Conservation (phyloP, 2,329 filamentous ascomycete genomes). For the Lachnellula occidentalis region DNA sequence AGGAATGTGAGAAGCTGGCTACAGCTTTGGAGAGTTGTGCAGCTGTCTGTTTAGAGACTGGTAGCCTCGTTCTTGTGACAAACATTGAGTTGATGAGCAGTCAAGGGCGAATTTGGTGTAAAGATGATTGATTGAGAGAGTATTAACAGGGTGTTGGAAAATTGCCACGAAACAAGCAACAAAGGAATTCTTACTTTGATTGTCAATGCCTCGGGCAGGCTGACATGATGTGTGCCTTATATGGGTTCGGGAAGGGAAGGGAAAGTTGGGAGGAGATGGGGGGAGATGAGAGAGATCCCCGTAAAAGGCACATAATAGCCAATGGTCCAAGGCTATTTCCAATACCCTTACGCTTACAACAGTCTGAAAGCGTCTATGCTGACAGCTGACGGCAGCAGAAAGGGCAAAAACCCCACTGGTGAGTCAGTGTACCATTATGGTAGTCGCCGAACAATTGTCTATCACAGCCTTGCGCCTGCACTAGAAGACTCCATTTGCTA, state of each 20-base stretch:
- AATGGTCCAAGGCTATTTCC: neutral
- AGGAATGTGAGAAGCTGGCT: slow-evolving; percentile 19
- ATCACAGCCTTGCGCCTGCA: too few relatives aligned
- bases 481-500: too few relatives aligned
- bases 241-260: neutral
- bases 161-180: neutral
- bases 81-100: slow-evolving; percentile 23
- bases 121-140: neutral
- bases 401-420: too few relatives aligned
- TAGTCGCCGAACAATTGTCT: too few relatives aligned
- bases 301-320: too few relatives aligned
- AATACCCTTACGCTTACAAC: too few relatives aligned
- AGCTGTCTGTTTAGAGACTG: slow-evolving; percentile 22
- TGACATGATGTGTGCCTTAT: neutral
- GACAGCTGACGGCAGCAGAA: too few relatives aligned
- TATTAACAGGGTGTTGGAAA: slow-evolving; percentile 2
- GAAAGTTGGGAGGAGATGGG: neutral
- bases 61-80: slow-evolving; percentile 21
- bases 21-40: slow-evolving; percentile 25
- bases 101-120: neutral
- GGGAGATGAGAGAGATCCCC: neutral
- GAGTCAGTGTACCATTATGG: too few relatives aligned
- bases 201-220: neutral
- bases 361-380: too few relatives aligned
- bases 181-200: neutral